These are phyloP conservation scores for Spathaspora boniae DNA, from an alignment of 805 yeast genomes.

Conservation along the genomic window DNA sequence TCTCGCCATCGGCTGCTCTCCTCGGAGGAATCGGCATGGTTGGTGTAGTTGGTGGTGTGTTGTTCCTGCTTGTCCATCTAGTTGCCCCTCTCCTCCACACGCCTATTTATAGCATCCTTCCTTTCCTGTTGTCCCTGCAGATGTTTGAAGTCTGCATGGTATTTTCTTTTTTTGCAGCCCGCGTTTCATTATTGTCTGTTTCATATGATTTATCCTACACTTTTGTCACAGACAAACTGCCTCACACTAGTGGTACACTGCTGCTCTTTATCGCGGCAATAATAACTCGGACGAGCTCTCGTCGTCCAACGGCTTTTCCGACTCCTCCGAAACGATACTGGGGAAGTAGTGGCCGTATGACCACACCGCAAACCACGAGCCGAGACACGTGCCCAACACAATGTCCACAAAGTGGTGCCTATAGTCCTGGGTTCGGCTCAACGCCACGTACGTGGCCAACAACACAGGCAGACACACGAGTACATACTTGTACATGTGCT, in stretches of 20 bases:
- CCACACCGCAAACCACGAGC: conserved; percentile 22
- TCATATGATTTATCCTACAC: too few species aligned
- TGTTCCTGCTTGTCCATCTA: too few species aligned
- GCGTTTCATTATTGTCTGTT: too few species aligned
- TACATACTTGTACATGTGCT: conserved; percentile 21
- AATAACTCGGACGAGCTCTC: conserved; percentile 3
- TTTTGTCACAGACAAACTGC: too few species aligned
- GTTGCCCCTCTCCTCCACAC: too few species aligned
- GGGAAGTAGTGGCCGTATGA: conserved; percentile 27
- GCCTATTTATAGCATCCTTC: too few species aligned
- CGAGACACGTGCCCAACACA: conserved; percentile 28
- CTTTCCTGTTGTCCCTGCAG: too few species aligned
- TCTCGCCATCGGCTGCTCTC: neutral
- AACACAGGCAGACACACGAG: conserved; percentile 21
- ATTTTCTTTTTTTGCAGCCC: too few species aligned
- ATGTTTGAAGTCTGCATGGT: too few species aligned
- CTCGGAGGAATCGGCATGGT: neutral
- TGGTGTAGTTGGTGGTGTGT: too few species aligned
- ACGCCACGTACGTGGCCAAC: conserved; percentile 29
- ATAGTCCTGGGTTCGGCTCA: conserved; percentile 34
- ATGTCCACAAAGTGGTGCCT: conserved; percentile 37
- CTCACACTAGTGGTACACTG: too few species aligned
- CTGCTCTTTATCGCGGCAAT: conserved; percentile 9
- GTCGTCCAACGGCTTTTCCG: conserved; percentile 4
- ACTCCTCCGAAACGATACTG: conserved; percentile 12